Conservation (phyloP, 192 early-diverging fungal species). For the Phlyctochytrium arcticum region DNA sequence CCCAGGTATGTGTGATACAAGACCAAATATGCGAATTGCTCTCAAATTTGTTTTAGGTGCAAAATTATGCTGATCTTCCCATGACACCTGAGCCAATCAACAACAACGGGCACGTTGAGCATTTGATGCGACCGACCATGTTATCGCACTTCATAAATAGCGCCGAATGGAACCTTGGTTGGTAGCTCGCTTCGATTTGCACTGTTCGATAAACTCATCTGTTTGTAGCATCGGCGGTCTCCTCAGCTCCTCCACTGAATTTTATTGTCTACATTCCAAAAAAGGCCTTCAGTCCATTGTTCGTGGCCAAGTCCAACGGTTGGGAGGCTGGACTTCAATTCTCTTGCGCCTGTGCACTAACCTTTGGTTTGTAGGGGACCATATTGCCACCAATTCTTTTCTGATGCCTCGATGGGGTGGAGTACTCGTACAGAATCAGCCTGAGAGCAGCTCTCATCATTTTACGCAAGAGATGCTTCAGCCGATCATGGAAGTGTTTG, state of each 20-base stretch:
- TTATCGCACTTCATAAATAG: conserved; percentile 92
- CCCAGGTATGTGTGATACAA: conserved; percentile 40
- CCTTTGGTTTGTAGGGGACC: too few species aligned
- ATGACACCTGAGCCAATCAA: conserved; percentile 49
- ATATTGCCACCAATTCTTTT: conserved; percentile 72
- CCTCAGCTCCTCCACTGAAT: conserved; percentile 77
- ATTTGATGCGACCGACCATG: conserved; percentile 57
- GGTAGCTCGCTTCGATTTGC: not conserved
- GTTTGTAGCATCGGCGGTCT: conserved; percentile 70
- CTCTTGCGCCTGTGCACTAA: conserved; percentile 19
- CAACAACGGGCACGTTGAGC: not conserved
- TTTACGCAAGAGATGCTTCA: conserved; percentile 56
- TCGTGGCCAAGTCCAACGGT: conserved; percentile 41
- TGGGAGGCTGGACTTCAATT: not conserved
- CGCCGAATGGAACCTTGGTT: conserved; percentile 93
- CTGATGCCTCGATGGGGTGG: conserved; percentile 95
- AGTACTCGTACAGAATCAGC: conserved; percentile 67
- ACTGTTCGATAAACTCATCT: not conserved
- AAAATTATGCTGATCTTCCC: conserved; percentile 76
- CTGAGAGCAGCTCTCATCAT: conserved; percentile 14
- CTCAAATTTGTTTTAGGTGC: conserved; percentile 47
- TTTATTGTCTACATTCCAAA: conserved; percentile 87
- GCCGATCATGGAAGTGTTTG: conserved; percentile 71
- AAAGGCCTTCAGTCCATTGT: conserved; percentile 60
- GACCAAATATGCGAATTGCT: too few species aligned